Evolutionary conservation across 257 asterid species (phyloP), one percentile per base, ranked within the genome.

Genomic region (Cynanchum wilfordii): DNA sequence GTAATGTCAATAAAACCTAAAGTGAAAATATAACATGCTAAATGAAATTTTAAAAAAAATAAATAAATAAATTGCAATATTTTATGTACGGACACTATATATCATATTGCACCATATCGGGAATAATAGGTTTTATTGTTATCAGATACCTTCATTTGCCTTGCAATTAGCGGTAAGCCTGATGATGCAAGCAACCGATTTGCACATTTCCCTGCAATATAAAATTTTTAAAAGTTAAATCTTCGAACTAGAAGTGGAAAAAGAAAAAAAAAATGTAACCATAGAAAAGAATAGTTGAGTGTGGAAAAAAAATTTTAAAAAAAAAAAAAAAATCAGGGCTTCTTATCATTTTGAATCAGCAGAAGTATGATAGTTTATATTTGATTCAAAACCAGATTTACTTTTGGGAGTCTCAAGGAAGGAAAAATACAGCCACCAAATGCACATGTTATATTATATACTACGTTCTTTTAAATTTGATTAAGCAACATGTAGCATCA

Each of bases 111-210:
- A 40, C 15, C 54, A 22, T 69, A 30, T 45, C 5, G 16, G 42
- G 25, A 33, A 65, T 22, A 20, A 50, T 62, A 77, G 45, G 24
- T 75, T 56, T 51, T 66, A 49, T 80, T 36, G 45, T 52, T 56
- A 38, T 64, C 67, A 71, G 52, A 38, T 81, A 91, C 98, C 98
- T 94, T 94, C 96, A 94, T 94, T 83, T 94, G 98, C 78, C 87
- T 86, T 54, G 98, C 98, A 68, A 94, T 80, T 72, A 86, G 87
- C n/a, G 98, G 98, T 79, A 94, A 85, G 70, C 98, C 98, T 45
- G 98, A 94, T 62, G 97, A 70, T 12, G 90, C 89, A 73, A 94
- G 98, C 86, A 91, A 80, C 22, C 91, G 84, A 71, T 94, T 94
- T 33, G 98, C 98, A 84, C 98, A 94, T 89, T 94, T 94, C 70